Evolutionary conservation across 139 green algal genomes (phyloP).

Genomic region (Pycnococcus provasolii): DNA sequence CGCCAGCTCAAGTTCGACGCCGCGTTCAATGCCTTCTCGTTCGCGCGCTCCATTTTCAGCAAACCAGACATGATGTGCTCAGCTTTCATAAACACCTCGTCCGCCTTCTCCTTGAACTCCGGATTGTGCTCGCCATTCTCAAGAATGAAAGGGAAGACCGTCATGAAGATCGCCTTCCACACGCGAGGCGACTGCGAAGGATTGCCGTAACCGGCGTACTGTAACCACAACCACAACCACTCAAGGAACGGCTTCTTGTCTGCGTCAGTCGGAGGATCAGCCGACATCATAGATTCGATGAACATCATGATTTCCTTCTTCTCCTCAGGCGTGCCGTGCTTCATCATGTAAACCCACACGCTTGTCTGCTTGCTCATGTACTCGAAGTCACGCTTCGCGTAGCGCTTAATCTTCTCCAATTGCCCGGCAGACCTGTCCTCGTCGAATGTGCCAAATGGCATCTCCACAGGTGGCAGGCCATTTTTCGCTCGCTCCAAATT

Average conservation of each 20-base stretch:
- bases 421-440: background rate
- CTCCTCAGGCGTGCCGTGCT: background rate
- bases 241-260: background rate
- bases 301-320: background rate
- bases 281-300: background rate
- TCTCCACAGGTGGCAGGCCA: background rate
- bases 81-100: slow-evolving; percentile 3
- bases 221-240: background rate
- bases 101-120: background rate
- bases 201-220: background rate
- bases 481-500: background rate
- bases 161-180: background rate
- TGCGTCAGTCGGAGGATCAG: background rate
- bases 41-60: too few species aligned
- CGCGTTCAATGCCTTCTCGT: too few species aligned
- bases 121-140: slow-evolving; percentile 1
- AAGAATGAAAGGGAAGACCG: background rate
- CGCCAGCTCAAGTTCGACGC: too few species aligned
- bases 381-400: background rate
- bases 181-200: background rate
- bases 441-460: background rate
- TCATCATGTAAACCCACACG: background rate
- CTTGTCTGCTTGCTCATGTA: background rate
- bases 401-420: background rate
- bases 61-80: background rate